Evolutionary conservation across 2,329 filamentous ascomycete genomes (phyloP).

Genomic region (Furcasterigmium furcatum): DNA sequence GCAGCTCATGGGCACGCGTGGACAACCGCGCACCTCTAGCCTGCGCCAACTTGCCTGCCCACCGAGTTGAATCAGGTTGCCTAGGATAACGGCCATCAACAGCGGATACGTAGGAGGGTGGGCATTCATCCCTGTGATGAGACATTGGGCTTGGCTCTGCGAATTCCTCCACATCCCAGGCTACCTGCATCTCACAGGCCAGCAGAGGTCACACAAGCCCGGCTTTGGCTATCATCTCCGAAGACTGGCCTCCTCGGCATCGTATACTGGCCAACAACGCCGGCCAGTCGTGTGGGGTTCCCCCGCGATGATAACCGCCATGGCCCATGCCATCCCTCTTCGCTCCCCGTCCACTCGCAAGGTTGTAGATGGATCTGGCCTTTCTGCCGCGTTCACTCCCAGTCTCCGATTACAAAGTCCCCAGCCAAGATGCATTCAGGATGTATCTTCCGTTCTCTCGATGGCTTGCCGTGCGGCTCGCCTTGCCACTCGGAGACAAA

Average conservation of each 20-base stretch:
- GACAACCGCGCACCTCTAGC: too few relatives aligned
- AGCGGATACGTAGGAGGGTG: too few relatives aligned
- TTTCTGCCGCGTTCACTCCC: not conserved
- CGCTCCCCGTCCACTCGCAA: not conserved
- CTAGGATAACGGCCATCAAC: too few relatives aligned
- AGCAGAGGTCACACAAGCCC: not conserved
- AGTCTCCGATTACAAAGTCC: not conserved
- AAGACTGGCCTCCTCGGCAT: constrained; percentile 3
- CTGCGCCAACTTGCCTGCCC: too few relatives aligned
- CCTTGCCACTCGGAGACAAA: not conserved
- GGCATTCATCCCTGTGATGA: too few relatives aligned
- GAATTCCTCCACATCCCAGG: not conserved
- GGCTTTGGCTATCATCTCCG: constrained; percentile 6
- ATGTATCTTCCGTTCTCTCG: not conserved
- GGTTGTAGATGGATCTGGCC: not conserved
- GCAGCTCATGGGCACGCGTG: too few relatives aligned
- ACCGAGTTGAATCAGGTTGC: too few relatives aligned
- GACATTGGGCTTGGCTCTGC: too few relatives aligned
- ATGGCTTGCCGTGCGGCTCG: not conserved
- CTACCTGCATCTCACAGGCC: not conserved
- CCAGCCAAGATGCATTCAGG: not conserved
- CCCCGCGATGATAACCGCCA: not conserved
- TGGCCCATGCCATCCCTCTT: not conserved
- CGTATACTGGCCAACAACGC: constrained; percentile 13
- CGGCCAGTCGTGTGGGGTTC: constrained; percentile 1